Base-by-base conservation (phyloP, 441 rosid species). In the Eutrema salsugineum region DNA sequence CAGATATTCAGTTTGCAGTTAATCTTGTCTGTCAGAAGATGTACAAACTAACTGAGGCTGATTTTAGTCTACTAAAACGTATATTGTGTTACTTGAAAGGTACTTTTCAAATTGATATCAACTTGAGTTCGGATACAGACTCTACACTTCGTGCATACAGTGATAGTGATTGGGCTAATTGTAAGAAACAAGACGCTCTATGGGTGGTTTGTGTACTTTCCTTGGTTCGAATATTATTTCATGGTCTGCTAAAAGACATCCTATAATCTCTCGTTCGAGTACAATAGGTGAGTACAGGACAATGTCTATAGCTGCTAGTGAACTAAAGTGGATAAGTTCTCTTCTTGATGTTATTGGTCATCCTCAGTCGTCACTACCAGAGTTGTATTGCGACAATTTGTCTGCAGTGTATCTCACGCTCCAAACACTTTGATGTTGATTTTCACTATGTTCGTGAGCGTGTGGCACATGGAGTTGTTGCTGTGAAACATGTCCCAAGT, bases 331-430 rank as follows among this genome's bases (percentile, higher is more conserved):
- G 54, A 8, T 48, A 4, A 3, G 2, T 3, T 3, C 2, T 8
- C 14, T 48, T 2, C 0, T 48, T 12, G 4, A 11, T 5, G 14
- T 8, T 3, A 8, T 48, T 48, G 54, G 54, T 0, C 9, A 6
- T 0, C 5, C 14, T 17, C 28, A 1, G 1, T 2, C 1, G 0
- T 1, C 0, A 0, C 1, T 8, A 0, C 47, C 47, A 4, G 8
- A 42, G 7, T 1, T 42, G 2, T 42, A 42, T 11, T 4, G 47
- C 5, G 47, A 42, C 8, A 42, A 42, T 8, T 8, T 14, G 7
- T 42, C 47, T 4, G 17, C 47, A 0, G 47, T 42, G 0, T 35
- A 50, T 24, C n/a, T 0, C 11, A 3, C 0, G 10, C 0, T 8
- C 35, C 0, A 50, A 50, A 3, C 35, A 50, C 10, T 50, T 50